Base-by-base conservation (phyloP, 176 grass and related monocot genomes). In the Raddia guianensis region DNA sequence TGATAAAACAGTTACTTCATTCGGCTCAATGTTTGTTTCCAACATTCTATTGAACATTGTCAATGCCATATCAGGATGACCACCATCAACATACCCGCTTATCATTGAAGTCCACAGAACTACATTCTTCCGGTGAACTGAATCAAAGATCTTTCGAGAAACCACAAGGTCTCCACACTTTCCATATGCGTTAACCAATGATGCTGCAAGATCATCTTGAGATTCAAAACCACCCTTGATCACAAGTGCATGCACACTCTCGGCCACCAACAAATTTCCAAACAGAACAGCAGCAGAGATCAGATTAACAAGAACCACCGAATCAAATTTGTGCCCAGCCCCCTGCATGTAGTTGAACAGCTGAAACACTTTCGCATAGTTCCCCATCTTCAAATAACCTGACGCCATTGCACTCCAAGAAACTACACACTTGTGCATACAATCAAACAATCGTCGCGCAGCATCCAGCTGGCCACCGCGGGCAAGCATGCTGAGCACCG, bases 81-180 rank as follows among this genome's bases (percentile, higher is more conserved):
- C 73, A 87, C 54, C 64, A 73, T 90, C 70, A 67, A 90, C 87
- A 66, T 93, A 93, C 14, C 84, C 87, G 47, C 65, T 85, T 69
- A 93, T 44, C 85, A 93, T 85, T 8, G 87, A 85, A 65, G 91
- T 93, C 87, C 91, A 93, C 5, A 87, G 5, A 34, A 90, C 73
- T 27, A 85, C 73, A 71, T 90, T 78, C 58, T 82, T 85, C 15
- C 9, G 14, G 21, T 57, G 37, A 56, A 79, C 62, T 6, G 74
- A 84, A 87, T 82, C 72, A 66, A 93, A 90, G 44, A 93, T 37
- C 58, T 81, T 27, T 48, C 12, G 77, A 75, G 87, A 70, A 50
- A 84, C 72, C 18, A 19, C 45, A 78, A 90, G 18, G 53, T 87
- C 81, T n/a, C 67, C 77, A 70, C 91, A 90, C 75, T 75, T 93